Percentiles rank a stretch among this genome's conserved stretches.
Evolutionary conservation across 2,329 filamentous ascomycete genomes (phyloP).

Genomic region (Blastomyces parvus): DNA sequence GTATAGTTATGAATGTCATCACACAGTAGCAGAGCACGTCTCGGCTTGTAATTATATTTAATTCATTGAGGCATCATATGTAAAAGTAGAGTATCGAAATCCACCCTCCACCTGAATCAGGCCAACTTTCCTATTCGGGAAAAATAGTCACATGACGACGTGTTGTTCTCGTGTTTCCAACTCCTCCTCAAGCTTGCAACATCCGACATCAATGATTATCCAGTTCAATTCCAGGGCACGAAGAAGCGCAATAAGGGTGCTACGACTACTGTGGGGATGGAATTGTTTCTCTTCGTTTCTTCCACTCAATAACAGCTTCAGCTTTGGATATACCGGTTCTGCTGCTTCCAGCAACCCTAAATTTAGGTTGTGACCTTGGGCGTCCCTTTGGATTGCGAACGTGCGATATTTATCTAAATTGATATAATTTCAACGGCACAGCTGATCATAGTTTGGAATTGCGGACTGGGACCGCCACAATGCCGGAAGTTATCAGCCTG

Average conservation of each 20-base stretch:
- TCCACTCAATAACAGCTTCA: neutral
- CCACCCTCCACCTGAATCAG: neutral
- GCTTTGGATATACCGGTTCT: neutral
- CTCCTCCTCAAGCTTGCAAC: too few species aligned
- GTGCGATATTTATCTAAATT: neutral
- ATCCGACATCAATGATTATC: neutral
- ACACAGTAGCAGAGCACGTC: neutral
- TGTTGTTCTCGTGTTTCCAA: neutral
- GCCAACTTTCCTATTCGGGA: neutral
- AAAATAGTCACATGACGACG: neutral
- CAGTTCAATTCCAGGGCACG: neutral
- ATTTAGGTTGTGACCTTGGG: neutral
- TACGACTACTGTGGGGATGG: neutral
- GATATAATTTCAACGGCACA: neutral
- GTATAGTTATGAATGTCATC: neutral
- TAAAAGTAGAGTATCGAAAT: too few species aligned
- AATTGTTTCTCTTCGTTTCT: neutral
- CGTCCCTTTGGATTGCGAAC: neutral
- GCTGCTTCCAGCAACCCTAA: neutral
- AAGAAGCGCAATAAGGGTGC: neutral
- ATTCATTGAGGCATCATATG: too few species aligned
- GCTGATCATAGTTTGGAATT: neutral
- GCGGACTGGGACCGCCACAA: conserved; percentile 11
- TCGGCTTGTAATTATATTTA: neutral
- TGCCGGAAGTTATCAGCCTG: conserved; percentile 34